phyloP scores from a whole-genome alignment of 2,329 filamentous ascomycete genomes.

The Colletotrichum somersetense region DNA sequence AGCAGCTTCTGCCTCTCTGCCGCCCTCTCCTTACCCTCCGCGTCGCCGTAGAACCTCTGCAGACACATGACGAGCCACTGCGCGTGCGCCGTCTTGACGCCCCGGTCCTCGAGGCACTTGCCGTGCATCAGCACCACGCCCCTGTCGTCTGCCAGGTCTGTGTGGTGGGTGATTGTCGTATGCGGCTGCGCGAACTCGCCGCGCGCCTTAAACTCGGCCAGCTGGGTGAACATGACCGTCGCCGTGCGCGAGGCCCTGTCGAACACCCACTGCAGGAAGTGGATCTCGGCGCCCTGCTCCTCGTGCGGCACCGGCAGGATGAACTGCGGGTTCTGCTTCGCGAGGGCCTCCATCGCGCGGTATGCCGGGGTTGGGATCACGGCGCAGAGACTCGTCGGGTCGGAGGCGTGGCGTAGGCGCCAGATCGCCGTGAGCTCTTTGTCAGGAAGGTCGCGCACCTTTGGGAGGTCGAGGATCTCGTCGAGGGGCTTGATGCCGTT shows the following conservation, averaged over 20 bases:
- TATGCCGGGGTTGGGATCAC: slow-evolving; percentile 82
- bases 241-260: slow-evolving; percentile 73
- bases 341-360: slow-evolving; percentile 75
- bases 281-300: slow-evolving; percentile 83
- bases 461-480: slow-evolving; percentile 80
- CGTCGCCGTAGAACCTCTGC: slow-evolving; percentile 90
- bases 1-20: slow-evolving; percentile 77
- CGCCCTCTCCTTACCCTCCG: slow-evolving; percentile 68
- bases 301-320: slow-evolving; percentile 85
- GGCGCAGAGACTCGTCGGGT: slow-evolving; percentile 84
- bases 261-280: slow-evolving; percentile 97
- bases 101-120: slow-evolving; percentile 81
- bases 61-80: slow-evolving; percentile 92
- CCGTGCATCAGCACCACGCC: slow-evolving; percentile 90
- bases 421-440: slow-evolving; percentile 91
- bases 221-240: slow-evolving; percentile 91
- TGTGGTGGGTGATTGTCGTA: slow-evolving; percentile 92
- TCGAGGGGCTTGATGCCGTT: slow-evolving; percentile 59
- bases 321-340: slow-evolving; percentile 85
- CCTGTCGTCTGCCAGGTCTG: slow-evolving; percentile 80
- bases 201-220: slow-evolving; percentile 91
- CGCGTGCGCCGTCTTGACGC: slow-evolving; percentile 84
- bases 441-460: slow-evolving; percentile 77
- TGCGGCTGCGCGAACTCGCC: slow-evolving; percentile 93
- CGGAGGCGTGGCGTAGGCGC: slow-evolving; percentile 85